Conservation (phyloP, 495 filamentous ascomycete species). For the Lasiosphaeria hispida region DNA sequence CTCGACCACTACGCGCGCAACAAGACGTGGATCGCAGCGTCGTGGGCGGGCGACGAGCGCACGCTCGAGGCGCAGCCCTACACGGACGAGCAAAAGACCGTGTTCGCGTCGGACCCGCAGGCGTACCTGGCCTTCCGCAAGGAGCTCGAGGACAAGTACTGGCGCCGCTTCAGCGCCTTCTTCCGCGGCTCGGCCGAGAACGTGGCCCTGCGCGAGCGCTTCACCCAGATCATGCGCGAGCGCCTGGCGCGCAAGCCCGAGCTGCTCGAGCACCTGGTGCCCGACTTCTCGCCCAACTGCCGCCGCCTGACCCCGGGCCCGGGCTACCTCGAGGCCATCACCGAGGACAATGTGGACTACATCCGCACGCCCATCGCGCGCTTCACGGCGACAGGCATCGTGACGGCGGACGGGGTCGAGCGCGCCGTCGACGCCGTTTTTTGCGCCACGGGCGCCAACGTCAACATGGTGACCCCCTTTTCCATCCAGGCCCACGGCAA, state of each 20-base stretch:
- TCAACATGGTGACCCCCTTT: constrained; percentile 58
- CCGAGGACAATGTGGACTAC: constrained; percentile 60
- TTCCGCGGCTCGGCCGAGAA: constrained; percentile 57
- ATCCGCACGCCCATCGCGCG: constrained; percentile 55
- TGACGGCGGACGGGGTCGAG: constrained; percentile 50
- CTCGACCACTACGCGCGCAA: constrained; percentile 66
- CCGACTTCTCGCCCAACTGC: constrained; percentile 66
- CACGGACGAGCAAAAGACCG: constrained; percentile 44
- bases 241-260: constrained; percentile 54
- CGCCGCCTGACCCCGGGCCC: constrained; percentile 69
- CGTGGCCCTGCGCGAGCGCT: constrained; percentile 44
- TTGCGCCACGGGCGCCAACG: constrained; percentile 68
- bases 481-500: constrained; percentile 50
- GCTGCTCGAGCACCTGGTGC: constrained; percentile 54
- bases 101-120: constrained; percentile 42
- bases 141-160: constrained; percentile 55
- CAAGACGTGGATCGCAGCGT: constrained; percentile 65
- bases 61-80: constrained; percentile 49
- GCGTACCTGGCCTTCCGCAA: constrained; percentile 44
- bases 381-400: constrained; percentile 57
- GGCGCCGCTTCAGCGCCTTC: constrained; percentile 54
- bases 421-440: constrained; percentile 58
- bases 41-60: constrained; percentile 41
- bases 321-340: constrained; percentile 68
- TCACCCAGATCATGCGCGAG: constrained; percentile 51